A percentile compares a stretch with the other conserved stretches of the same genome.
Evolutionary conservation across 176 grass and related monocot genomes (phyloP).

Genomic region (Ensete glaucum): DNA sequence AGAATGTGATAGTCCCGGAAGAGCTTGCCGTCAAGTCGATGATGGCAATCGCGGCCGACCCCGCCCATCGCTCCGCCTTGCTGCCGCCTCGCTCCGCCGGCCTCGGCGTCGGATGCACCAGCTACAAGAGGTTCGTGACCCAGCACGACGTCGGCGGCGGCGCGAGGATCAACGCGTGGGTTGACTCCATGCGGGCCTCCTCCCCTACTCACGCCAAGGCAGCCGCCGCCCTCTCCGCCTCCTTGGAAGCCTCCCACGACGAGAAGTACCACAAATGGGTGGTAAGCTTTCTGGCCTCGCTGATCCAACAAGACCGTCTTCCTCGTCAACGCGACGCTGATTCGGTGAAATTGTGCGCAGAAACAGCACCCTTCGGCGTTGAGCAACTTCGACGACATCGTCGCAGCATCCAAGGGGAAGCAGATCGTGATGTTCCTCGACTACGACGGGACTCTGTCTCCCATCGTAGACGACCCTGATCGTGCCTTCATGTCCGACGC

Average conservation of each 20-base stretch:
- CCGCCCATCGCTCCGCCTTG: slow-evolving; percentile 9
- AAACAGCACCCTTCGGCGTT: slow-evolving; percentile 65
- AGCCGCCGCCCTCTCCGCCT: not conserved
- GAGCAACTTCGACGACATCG: slow-evolving; percentile 36
- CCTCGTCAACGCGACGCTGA: no score
- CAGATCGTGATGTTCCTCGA: slow-evolving; percentile 67
- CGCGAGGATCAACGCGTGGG: slow-evolving; percentile 10
- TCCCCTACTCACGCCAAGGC: slow-evolving; percentile 42
- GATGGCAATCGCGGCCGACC: not conserved
- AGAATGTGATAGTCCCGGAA: slow-evolving; percentile 29
- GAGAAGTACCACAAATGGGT: slow-evolving; percentile 38
- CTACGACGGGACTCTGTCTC: slow-evolving; percentile 79
- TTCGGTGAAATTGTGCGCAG: slow-evolving; percentile 12
- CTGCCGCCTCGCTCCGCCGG: not conserved
- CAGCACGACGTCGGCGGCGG: slow-evolving; percentile 25
- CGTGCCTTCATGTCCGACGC: slow-evolving; percentile 60
- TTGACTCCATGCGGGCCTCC: slow-evolving; percentile 58
- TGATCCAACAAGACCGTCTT: not conserved
- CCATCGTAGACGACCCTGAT: slow-evolving; percentile 76
- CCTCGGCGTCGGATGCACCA: not conserved
- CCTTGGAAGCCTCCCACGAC: slow-evolving; percentile 1
- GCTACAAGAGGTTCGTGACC: slow-evolving; percentile 32
- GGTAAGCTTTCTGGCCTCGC: slow-evolving; percentile 20
- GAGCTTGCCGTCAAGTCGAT: slow-evolving; percentile 21
- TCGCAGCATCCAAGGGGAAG: slow-evolving; percentile 42